phyloP scores from a whole-genome alignment of 2,329 filamentous ascomycete genomes.

The Arthroderma uncinatum region DNA sequence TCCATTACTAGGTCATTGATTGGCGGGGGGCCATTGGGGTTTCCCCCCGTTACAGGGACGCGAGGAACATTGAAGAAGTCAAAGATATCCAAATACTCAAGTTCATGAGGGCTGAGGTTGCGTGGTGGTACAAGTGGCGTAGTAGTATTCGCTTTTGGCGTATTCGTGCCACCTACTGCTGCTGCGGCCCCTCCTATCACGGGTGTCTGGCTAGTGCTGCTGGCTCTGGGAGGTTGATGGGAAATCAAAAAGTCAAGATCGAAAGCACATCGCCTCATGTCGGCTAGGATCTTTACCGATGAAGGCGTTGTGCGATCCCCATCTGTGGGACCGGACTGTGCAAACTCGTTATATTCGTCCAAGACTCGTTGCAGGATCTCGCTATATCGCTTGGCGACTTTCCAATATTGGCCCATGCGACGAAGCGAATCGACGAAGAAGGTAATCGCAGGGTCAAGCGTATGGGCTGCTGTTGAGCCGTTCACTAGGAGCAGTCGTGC shows the following conservation, averaged over 20 bases:
- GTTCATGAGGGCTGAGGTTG: constrained; percentile 63
- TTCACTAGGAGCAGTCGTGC: constrained; percentile 79
- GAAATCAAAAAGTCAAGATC: constrained; percentile 85
- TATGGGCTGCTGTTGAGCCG: constrained; percentile 77
- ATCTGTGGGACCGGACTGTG: constrained; percentile 43
- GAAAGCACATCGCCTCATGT: constrained; percentile 84
- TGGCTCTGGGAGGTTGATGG: constrained; percentile 50
- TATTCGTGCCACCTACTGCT: constrained; percentile 6
- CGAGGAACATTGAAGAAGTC: constrained; percentile 89
- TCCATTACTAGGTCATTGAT: not conserved
- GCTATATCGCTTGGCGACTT: constrained; percentile 72
- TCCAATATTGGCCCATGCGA: constrained; percentile 74
- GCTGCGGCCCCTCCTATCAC: constrained; percentile 15
- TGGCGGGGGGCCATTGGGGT: not conserved
- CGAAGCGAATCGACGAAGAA: constrained; percentile 73
- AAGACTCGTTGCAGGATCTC: constrained; percentile 69
- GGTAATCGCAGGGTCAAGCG: constrained; percentile 64
- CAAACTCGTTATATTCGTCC: constrained; percentile 72
- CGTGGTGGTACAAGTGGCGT: constrained; percentile 35
- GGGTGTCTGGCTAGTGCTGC: constrained; percentile 27
- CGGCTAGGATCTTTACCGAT: constrained; percentile 74
- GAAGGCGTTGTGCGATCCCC: constrained; percentile 63
- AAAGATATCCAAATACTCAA: constrained; percentile 87
- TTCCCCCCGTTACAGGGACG: constrained; percentile 37
- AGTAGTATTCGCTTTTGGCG: constrained; percentile 11